phyloP scores from a whole-genome alignment of 352 stramenopile genomes.

The Pythium volutum region DNA sequence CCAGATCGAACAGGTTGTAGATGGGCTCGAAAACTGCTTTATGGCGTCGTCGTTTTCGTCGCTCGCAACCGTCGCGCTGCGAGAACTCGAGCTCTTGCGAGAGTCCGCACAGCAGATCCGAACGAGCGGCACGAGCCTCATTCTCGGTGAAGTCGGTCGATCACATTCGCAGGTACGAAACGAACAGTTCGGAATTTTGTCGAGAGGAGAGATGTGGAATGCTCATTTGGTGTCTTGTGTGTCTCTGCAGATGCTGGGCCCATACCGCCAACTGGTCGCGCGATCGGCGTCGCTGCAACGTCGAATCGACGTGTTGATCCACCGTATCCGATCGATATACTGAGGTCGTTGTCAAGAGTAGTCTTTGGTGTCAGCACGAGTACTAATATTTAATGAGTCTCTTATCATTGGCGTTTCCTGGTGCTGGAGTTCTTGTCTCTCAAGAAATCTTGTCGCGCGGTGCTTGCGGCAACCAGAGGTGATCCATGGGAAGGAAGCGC shows the following conservation, averaged over 20 bases:
- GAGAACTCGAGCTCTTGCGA: conserved; percentile 54
- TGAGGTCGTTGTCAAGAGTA: conserved; percentile 10
- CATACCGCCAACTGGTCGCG: conserved; percentile 52
- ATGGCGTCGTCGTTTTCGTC: conserved; percentile 36
- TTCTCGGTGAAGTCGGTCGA: conserved; percentile 48
- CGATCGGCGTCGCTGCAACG: conserved; percentile 46
- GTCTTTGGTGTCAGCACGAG: conserved; percentile 14
- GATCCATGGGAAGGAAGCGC: background rate
- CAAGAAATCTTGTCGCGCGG: background rate
- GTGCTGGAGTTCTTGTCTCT: background rate
- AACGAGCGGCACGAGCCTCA: conserved; percentile 59
- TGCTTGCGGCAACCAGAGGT: background rate
- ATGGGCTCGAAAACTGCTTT: conserved; percentile 50
- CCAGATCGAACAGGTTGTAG: conserved; percentile 60
- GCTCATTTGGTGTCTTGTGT: background rate
- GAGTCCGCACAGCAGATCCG: conserved; percentile 64
- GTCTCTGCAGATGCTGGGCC: conserved; percentile 29
- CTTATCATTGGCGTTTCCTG: background rate
- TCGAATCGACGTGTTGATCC: conserved; percentile 45
- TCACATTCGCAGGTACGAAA: conserved; percentile 35
- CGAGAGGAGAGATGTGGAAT: background rate
- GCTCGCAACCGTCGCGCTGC: conserved; percentile 35
- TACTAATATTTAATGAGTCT: conserved; percentile 21
- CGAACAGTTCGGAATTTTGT: background rate
- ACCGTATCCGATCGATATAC: conserved; percentile 13